These are phyloP conservation scores for Singerocomus inundabilis DNA, from an alignment of 1,284 basidiomycete species.

Conservation along the genomic window DNA sequence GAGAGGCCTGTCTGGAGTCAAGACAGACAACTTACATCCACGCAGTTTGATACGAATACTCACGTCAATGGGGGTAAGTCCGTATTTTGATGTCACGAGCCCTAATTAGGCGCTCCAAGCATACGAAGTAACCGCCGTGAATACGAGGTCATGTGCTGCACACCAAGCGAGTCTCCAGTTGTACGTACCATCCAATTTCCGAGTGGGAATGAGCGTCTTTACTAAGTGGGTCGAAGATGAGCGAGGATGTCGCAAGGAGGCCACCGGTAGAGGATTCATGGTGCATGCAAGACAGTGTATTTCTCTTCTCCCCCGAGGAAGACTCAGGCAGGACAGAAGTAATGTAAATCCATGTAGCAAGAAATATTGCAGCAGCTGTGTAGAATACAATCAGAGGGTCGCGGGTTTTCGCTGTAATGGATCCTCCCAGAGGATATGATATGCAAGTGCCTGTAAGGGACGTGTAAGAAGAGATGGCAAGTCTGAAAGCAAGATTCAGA, in stretches of 20 bases:
- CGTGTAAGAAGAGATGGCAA: not conserved
- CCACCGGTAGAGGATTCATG: not conserved
- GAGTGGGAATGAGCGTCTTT: too few species aligned
- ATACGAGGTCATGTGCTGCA: slow-evolving; percentile 27
- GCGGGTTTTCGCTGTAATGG: slow-evolving; percentile 28
- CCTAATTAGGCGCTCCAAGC: slow-evolving; percentile 23
- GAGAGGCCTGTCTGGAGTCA: slow-evolving; percentile 27
- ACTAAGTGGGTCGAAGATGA: slow-evolving; percentile 28
- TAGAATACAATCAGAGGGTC: slow-evolving; percentile 30
- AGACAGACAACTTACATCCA: slow-evolving; percentile 1
- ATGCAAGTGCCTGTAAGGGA: slow-evolving; percentile 24
- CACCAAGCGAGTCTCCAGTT: slow-evolving; percentile 35
- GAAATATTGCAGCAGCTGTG: slow-evolving; percentile 19
- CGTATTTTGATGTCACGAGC: slow-evolving; percentile 24
- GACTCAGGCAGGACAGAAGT: slow-evolving; percentile 32
- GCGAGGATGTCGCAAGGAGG: not conserved
- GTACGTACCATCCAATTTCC: slow-evolving; percentile 19
- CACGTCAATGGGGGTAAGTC: slow-evolving; percentile 27
- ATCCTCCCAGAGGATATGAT: slow-evolving; percentile 31
- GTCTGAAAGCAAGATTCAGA: not conserved
- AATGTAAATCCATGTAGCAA: slow-evolving; percentile 22
- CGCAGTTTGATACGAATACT: too few species aligned
- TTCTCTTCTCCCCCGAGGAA: slow-evolving; percentile 28
- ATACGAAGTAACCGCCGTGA: slow-evolving; percentile 22
- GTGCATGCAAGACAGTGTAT: slow-evolving; percentile 15